A percentile compares a stretch with the other conserved stretches of the same genome.
Conservation (phyloP, 805 yeast species). For the Barnettozyma populi region DNA sequence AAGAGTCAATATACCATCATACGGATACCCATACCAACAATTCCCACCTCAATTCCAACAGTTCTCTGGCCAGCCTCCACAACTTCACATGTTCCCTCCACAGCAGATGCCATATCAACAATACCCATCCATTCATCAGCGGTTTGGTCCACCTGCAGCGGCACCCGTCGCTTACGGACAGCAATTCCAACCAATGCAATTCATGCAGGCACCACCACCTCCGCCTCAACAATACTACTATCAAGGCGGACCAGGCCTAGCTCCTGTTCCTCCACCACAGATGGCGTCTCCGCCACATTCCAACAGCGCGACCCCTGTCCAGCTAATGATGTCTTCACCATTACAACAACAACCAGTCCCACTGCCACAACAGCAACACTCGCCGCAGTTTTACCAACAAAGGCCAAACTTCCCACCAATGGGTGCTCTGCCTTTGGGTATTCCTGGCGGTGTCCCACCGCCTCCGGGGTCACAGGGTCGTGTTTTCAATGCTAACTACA, state of each 20-base stretch:
- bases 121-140: conserved; percentile 9
- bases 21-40: conserved; percentile 3
- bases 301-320: conserved; percentile 3
- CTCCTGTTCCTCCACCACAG: conserved; percentile 1
- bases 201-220: conserved; percentile 13
- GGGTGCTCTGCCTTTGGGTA: neutral
- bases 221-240: conserved; percentile 4
- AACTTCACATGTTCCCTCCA: conserved; percentile 3
- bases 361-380: conserved; percentile 4
- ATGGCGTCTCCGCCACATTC: conserved; percentile 3
- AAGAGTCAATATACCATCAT: neutral
- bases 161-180: conserved; percentile 9
- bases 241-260: conserved; percentile 3
- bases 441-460: neutral
- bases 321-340: conserved; percentile 2
- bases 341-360: neutral
- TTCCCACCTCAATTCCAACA: conserved; percentile 5
- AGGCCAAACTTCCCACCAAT: conserved; percentile 5
- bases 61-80: conserved; percentile 4
- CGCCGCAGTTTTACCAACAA: conserved; percentile 13
- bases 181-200: conserved; percentile 19
- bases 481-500: neutral
- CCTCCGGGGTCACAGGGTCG: neutral
- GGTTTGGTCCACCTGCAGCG: conserved; percentile 8
- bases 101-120: conserved; percentile 8